These are phyloP conservation scores for Sclerotinia glacialis DNA, from an alignment of 2,329 filamentous ascomycete species.

Conservation along the genomic window DNA sequence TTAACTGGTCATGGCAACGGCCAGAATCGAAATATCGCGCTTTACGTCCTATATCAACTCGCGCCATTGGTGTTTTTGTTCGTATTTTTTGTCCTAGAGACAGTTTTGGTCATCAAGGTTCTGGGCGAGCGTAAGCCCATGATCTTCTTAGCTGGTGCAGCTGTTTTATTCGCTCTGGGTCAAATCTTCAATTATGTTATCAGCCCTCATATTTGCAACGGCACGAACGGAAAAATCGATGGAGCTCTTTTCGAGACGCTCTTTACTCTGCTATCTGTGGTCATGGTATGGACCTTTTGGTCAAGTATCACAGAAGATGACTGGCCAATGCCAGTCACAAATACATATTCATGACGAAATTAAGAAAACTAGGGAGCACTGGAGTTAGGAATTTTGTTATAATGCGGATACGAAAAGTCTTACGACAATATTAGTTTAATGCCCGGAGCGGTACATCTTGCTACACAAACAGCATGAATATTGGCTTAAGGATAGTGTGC, in stretches of 20 bases:
- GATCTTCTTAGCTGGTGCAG: slow-evolving; percentile 75
- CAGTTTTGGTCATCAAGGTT: slow-evolving; percentile 77
- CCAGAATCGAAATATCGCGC: slow-evolving; percentile 68
- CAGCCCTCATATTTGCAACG: slow-evolving; percentile 85
- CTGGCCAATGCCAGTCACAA: slow-evolving; percentile 65
- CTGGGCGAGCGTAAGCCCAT: slow-evolving; percentile 90
- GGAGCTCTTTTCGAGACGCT: slow-evolving; percentile 89
- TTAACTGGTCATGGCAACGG: slow-evolving; percentile 43
- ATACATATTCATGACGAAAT: slow-evolving; percentile 36
- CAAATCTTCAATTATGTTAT: slow-evolving; percentile 96
- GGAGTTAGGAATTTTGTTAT: slow-evolving; percentile 36
- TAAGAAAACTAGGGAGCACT: slow-evolving; percentile 23
- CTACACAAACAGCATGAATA: slow-evolving; percentile 28
- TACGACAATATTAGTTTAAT: slow-evolving; percentile 36
- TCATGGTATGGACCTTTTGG: slow-evolving; percentile 92
- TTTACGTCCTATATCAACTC: slow-evolving; percentile 93
- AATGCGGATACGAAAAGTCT: slow-evolving; percentile 31
- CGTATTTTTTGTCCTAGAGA: slow-evolving; percentile 79
- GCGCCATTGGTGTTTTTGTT: slow-evolving; percentile 86
- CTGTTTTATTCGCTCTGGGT: slow-evolving; percentile 80
- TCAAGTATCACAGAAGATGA: slow-evolving; percentile 98
- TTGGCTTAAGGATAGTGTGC: slow-evolving; percentile 21
- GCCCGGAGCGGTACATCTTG: slow-evolving; percentile 27
- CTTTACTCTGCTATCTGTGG: slow-evolving; percentile 82
- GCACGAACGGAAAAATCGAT: slow-evolving; percentile 81